These are phyloP conservation scores for Elsinoe perseae DNA, from an alignment of 2,329 filamentous ascomycete genomes.

Conservation along the genomic window DNA sequence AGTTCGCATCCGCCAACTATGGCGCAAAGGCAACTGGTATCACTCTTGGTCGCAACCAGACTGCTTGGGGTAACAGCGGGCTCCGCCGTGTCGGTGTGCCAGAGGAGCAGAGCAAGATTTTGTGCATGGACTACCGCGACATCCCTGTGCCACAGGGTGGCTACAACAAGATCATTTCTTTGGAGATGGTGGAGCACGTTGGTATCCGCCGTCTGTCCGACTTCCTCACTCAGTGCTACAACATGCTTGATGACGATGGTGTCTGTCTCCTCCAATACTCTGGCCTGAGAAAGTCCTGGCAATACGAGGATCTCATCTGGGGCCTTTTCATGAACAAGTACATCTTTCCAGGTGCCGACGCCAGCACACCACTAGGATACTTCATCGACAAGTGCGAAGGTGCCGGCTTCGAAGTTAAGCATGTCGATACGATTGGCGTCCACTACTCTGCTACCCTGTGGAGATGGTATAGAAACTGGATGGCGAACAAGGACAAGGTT, in stretches of 20 bases:
- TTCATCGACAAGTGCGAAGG: constrained; percentile 78
- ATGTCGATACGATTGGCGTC: constrained; percentile 84
- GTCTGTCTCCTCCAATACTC: constrained; percentile 94
- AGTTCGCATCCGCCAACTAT: constrained; percentile 88
- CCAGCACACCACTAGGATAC: constrained; percentile 84
- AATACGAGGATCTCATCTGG: constrained; percentile 97
- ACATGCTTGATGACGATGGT: constrained; percentile 95
- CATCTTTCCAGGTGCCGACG: constrained; percentile 93
- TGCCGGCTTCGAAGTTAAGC: constrained; percentile 85
- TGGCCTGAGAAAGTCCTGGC: constrained; percentile 88
- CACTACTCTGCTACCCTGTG: constrained; percentile 96
- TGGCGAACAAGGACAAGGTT: constrained; percentile 86
- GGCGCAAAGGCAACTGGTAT: constrained; percentile 79
- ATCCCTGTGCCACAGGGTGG: constrained; percentile 68
- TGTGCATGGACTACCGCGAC: constrained; percentile 97
- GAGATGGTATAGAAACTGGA: constrained; percentile 99
- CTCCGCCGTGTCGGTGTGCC: constrained; percentile 73
- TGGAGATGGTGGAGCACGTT: constrained; percentile 98
- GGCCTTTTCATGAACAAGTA: constrained; percentile 99
- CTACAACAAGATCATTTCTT: constrained; percentile 93
- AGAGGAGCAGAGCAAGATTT: constrained; percentile 81
- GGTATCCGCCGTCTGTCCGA: constrained; percentile 77
- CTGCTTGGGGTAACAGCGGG: constrained; percentile 88
- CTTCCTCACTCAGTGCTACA: constrained; percentile 80
- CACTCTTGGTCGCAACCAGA: constrained; percentile 92